A percentile compares a stretch with the other conserved stretches of the same genome.
Conservation (phyloP, 345 rosid species). For the Noccaea caerulescens region DNA sequence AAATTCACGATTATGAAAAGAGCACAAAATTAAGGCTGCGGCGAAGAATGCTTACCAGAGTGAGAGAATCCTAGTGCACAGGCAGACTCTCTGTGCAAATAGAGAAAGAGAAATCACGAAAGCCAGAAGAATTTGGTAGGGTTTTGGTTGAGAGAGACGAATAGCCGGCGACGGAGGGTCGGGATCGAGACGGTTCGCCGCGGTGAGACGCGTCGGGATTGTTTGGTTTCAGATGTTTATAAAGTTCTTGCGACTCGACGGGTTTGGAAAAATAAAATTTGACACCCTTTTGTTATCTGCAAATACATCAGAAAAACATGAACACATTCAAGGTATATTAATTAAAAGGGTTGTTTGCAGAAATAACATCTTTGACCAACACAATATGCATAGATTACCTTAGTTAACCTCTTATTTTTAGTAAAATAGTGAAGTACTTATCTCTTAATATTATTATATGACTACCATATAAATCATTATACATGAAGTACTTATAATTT, state of each 20-base stretch:
- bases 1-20: background rate
- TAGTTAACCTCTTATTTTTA: too few species aligned
- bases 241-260: background rate
- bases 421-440: too few species aligned
- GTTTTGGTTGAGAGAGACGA: slow-evolving; percentile 18
- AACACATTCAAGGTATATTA: too few species aligned
- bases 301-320: background rate
- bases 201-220: slow-evolving; percentile 31
- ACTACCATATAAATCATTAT: too few species aligned
- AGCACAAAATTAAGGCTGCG: background rate
- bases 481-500: too few species aligned
- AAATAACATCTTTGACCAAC: too few species aligned
- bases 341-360: too few species aligned
- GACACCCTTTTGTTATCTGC: background rate
- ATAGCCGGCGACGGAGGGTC: slow-evolving; percentile 36
- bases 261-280: background rate
- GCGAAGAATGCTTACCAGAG: slow-evolving; percentile 29
- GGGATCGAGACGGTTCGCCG: slow-evolving; percentile 39
- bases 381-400: too few species aligned
- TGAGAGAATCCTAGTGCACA: background rate
- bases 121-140: slow-evolving; percentile 9
- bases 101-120: slow-evolving; percentile 7
- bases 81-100: background rate
- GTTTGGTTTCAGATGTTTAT: slow-evolving; percentile 36
- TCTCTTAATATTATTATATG: too few species aligned